Percentiles rank a stretch among this genome's conserved stretches.
These are phyloP conservation scores for Durotheca rogersii DNA, from an alignment of 495 filamentous ascomycete species.

Conservation along the genomic window DNA sequence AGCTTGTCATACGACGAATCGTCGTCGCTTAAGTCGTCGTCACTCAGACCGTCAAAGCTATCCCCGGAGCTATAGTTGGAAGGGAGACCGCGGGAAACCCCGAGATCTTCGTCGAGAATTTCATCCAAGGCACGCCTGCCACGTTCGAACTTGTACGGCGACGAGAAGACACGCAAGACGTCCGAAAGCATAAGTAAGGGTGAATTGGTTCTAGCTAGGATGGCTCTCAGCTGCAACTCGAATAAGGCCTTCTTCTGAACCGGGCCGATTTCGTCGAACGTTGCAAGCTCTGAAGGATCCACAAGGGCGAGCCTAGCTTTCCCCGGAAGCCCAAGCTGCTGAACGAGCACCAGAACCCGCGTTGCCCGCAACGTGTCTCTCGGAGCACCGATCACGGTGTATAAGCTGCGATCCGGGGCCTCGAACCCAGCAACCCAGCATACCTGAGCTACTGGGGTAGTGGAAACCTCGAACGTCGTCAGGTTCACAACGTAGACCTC, in stretches of 20 bases:
- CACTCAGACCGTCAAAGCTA: constrained; percentile 7
- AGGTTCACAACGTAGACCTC: constrained; percentile 35
- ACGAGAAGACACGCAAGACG: constrained; percentile 11
- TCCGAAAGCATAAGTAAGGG: constrained; percentile 1
- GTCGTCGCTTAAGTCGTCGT: constrained; percentile 16
- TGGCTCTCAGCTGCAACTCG: constrained; percentile 18
- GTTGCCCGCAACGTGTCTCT: constrained; percentile 8
- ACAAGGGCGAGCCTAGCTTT: constrained; percentile 6
- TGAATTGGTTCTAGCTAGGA: background rate
- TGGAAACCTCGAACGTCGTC: constrained; percentile 19
- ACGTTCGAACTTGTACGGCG: constrained; percentile 6
- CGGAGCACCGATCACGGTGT: constrained; percentile 34
- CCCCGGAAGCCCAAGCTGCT: constrained; percentile 16
- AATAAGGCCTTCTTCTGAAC: constrained; percentile 21
- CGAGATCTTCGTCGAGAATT: constrained; percentile 9
- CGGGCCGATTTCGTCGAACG: constrained; percentile 9
- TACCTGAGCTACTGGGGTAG: constrained; percentile 23
- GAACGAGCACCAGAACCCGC: constrained; percentile 8
- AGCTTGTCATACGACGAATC: constrained; percentile 4
- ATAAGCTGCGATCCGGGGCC: constrained; percentile 28
- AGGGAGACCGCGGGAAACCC: background rate
- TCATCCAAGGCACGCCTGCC: constrained; percentile 13
- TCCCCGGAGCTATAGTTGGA: constrained; percentile 6
- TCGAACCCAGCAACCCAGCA: constrained; percentile 37
- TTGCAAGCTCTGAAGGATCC: constrained; percentile 8